These are phyloP conservation scores for Wickerhamiella lipophila DNA, from an alignment of 805 yeast species.

Conservation along the genomic window DNA sequence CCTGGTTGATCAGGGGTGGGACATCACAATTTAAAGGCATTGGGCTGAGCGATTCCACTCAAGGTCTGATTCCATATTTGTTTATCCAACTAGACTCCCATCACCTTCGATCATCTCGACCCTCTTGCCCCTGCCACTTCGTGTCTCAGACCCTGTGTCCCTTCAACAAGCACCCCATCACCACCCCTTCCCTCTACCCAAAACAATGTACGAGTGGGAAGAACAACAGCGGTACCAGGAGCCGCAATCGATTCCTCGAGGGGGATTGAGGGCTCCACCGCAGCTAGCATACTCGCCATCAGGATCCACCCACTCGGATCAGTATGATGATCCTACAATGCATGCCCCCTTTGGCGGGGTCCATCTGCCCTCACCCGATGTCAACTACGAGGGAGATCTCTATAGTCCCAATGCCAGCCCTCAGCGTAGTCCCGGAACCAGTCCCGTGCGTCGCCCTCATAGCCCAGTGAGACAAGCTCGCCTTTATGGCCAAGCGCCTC, in stretches of 20 bases:
- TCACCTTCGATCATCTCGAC: no score
- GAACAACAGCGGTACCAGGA: constrained; percentile 7
- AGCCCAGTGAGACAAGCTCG: constrained; percentile 8
- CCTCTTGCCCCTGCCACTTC: neutral
- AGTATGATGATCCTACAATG: constrained; percentile 10
- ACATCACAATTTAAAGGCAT: no score
- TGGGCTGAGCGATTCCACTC: no score
- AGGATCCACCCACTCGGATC: constrained; percentile 8
- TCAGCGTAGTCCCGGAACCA: constrained; percentile 9
- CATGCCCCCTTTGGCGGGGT: constrained; percentile 11
- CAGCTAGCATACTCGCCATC: constrained; percentile 8
- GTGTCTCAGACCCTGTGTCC: neutral
- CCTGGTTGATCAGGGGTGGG: no score
- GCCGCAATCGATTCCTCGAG: constrained; percentile 5
- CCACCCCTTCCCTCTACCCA: neutral
- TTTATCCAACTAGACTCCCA: no score
- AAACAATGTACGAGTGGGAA: constrained; percentile 6
- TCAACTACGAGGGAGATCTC: constrained; percentile 5
- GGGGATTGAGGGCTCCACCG: constrained; percentile 6
- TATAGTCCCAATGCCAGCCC: constrained; percentile 10
- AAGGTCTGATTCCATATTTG: no score
- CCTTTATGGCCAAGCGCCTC: neutral
- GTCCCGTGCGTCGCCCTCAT: constrained; percentile 8
- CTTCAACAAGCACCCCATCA: neutral
- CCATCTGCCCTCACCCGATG: constrained; percentile 5